Percentiles rank a stretch among this genome's conserved stretches.
phyloP scores from a whole-genome alignment of 345 rosid genomes.

The Syzygium oleosum region DNA sequence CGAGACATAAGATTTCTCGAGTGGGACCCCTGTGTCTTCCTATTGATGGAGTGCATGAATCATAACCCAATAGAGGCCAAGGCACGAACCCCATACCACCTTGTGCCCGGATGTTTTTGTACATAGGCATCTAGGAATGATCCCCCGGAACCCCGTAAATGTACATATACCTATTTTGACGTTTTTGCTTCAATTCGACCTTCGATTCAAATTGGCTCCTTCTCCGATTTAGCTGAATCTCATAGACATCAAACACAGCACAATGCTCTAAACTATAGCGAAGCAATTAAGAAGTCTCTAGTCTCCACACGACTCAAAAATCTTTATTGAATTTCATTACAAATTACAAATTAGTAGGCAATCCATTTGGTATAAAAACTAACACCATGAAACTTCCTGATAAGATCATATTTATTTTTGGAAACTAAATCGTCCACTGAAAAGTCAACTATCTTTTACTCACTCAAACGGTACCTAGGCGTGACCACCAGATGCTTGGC shows the following conservation, averaged over 20 bases:
- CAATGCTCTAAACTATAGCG: background rate
- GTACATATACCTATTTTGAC: background rate
- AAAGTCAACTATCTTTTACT: background rate
- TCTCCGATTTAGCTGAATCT: background rate
- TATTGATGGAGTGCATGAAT: no score
- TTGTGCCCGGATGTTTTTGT: background rate
- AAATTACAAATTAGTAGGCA: background rate
- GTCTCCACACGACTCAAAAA: background rate
- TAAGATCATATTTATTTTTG: background rate
- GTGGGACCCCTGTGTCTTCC: no score
- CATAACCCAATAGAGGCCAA: no score
- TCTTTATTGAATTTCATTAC: background rate
- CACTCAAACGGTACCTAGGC: constrained; percentile 17
- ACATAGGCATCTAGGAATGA: background rate
- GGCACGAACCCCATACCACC: no score
- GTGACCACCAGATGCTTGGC: constrained; percentile 25
- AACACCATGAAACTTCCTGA: background rate
- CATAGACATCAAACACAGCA: background rate
- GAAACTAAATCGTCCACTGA: background rate
- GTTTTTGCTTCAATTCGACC: background rate
- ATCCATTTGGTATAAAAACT: background rate
- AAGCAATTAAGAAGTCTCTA: background rate
- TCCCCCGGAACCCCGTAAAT: background rate
- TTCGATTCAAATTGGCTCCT: background rate
- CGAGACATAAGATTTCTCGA: no score